These are phyloP conservation scores for Cicer yamashitae DNA, from an alignment of 306 rosid species.

Conservation along the genomic window DNA sequence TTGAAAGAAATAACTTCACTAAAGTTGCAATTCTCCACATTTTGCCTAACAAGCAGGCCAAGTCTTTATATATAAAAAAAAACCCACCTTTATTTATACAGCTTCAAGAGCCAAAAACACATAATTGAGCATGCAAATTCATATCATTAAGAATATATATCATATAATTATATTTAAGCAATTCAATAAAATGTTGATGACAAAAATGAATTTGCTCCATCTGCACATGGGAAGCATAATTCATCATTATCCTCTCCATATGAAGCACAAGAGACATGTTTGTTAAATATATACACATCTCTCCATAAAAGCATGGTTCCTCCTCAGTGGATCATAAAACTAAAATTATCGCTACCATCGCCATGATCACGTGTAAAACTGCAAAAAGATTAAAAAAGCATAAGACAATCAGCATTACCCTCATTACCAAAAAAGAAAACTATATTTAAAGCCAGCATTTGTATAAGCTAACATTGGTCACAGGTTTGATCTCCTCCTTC, in stretches of 20 bases:
- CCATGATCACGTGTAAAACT: constrained; percentile 51
- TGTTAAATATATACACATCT: constrained; percentile 54
- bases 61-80: constrained; percentile 2
- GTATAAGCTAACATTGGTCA: too few relatives aligned
- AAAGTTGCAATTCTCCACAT: too few relatives aligned
- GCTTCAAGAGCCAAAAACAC: constrained; percentile 51
- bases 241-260: constrained; percentile 46
- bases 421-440: constrained; percentile 3
- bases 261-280: constrained; percentile 49
- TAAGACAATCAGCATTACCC: constrained; percentile 10
- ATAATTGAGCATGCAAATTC: constrained; percentile 38
- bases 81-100: constrained; percentile 50
- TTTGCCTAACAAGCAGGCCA: too few relatives aligned
- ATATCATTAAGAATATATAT: constrained; percentile 27
- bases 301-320: constrained; percentile 59
- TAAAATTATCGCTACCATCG: constrained; percentile 31
- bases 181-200: constrained; percentile 31
- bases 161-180: constrained; percentile 30
- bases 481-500: too few relatives aligned
- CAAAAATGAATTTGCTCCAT: constrained; percentile 47
- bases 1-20: too few relatives aligned
- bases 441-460: background rate
- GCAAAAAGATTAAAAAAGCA: constrained; percentile 36
- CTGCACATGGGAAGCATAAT: constrained; percentile 48
- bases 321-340: constrained; percentile 44